Percentiles rank a stretch among this genome's conserved stretches.
Evolutionary conservation across 495 filamentous ascomycete genomes (phyloP).

Genomic region (Hypoxylon perforatum): DNA sequence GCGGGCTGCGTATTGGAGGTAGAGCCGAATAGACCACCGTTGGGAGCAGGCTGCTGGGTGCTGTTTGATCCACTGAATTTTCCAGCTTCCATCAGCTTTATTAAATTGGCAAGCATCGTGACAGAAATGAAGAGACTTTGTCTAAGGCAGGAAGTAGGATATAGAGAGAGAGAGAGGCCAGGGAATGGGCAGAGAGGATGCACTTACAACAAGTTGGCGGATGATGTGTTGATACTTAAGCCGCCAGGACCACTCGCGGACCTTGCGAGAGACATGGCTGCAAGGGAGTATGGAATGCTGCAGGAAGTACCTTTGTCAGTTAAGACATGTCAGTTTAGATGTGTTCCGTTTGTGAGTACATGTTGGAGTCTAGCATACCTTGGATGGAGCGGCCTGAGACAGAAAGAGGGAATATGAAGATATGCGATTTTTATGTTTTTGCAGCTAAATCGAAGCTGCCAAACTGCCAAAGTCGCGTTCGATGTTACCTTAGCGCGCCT

Average conservation of each 20-base stretch:
- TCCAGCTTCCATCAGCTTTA: slow-evolving; percentile 18
- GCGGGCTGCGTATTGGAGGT: slow-evolving; percentile 36
- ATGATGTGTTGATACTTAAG: slow-evolving; percentile 81
- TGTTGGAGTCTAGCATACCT: not conserved
- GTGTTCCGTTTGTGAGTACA: slow-evolving; percentile 1
- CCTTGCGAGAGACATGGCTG: slow-evolving; percentile 61
- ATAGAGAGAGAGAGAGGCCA: not conserved
- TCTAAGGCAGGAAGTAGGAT: slow-evolving; percentile 9
- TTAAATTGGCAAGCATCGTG: slow-evolving; percentile 22
- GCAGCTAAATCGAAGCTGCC: not conserved
- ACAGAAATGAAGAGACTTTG: not conserved
- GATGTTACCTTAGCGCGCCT: not conserved
- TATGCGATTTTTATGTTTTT: not conserved
- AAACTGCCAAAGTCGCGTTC: not conserved
- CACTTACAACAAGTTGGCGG: slow-evolving; percentile 74
- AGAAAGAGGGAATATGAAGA: not conserved
- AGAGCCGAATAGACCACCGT: slow-evolving; percentile 46
- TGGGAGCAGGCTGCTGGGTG: slow-evolving; percentile 53
- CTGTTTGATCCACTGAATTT: slow-evolving; percentile 50
- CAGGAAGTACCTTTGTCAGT: not conserved
- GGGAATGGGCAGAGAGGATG: not conserved
- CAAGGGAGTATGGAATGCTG: slow-evolving; percentile 18
- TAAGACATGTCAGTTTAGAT: not conserved
- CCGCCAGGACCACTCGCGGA: slow-evolving; percentile 74
- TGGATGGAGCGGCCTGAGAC: not conserved